A percentile compares a stretch with the other conserved stretches of the same genome.
phyloP scores from a whole-genome alignment of 148 eudicot genomes.

The Camellia japonica region DNA sequence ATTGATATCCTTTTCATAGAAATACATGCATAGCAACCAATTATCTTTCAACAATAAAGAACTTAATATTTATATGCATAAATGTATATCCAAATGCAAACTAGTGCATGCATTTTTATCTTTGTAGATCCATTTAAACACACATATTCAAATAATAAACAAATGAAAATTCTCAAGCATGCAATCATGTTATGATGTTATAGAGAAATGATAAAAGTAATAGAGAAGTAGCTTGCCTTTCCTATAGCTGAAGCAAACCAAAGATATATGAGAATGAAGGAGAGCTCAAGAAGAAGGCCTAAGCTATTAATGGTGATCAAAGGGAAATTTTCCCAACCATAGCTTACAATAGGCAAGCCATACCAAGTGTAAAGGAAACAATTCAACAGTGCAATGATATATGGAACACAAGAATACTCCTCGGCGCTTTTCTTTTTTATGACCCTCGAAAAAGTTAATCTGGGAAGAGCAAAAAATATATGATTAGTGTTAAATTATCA shows the following conservation, averaged over 20 bases:
- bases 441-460: constrained; percentile 63
- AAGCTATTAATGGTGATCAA: constrained; percentile 56
- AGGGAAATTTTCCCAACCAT: constrained; percentile 63
- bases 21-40: background rate
- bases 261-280: constrained; percentile 55
- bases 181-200: background rate
- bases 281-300: constrained; percentile 60
- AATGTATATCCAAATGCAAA: background rate
- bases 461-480: constrained; percentile 24
- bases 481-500: background rate
- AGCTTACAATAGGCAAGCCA: constrained; percentile 72
- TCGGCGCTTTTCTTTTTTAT: constrained; percentile 67
- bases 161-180: background rate
- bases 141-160: background rate
- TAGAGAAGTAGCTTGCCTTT: constrained; percentile 45
- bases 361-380: constrained; percentile 78
- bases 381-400: constrained; percentile 53
- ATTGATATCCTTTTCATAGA: constrained; percentile 7
- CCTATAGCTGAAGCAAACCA: constrained; percentile 55
- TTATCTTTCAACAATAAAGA: background rate
- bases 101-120: background rate
- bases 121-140: background rate
- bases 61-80: background rate
- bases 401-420: constrained; percentile 71
- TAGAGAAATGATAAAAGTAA: background rate